Conservation (phyloP, 2,329 filamentous ascomycete species). For the Apiospora saccharicola region DNA sequence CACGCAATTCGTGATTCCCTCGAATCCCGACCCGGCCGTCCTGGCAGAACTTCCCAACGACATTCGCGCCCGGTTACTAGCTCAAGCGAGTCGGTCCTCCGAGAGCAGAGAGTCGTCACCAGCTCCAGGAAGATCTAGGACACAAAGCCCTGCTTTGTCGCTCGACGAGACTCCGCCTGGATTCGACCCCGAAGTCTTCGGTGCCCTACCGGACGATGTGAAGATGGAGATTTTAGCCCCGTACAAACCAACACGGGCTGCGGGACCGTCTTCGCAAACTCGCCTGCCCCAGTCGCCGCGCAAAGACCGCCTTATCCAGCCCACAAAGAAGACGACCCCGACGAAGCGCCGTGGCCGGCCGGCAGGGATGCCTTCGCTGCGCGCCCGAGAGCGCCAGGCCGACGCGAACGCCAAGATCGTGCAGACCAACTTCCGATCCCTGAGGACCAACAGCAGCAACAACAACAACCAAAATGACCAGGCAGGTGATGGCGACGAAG, state of each 20-base stretch:
- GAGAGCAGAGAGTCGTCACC: conserved; percentile 42
- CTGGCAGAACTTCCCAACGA: conserved; percentile 84
- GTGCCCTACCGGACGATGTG: conserved; percentile 84
- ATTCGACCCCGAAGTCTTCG: conserved; percentile 84
- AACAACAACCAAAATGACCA: background rate
- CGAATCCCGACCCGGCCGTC: conserved; percentile 81
- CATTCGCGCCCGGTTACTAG: conserved; percentile 78
- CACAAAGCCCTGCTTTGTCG: conserved; percentile 45
- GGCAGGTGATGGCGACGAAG: conserved; percentile 34
- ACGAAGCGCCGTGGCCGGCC: conserved; percentile 69
- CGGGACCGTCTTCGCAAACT: conserved; percentile 31
- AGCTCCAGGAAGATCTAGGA: conserved; percentile 44
- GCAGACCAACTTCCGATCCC: conserved; percentile 76
- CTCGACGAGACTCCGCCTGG: conserved; percentile 69
- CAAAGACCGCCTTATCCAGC: conserved; percentile 60
- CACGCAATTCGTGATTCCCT: conserved; percentile 91
- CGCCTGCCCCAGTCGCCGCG: conserved; percentile 59
- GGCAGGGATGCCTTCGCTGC: conserved; percentile 38
- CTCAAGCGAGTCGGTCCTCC: conserved; percentile 53
- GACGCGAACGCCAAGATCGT: conserved; percentile 67
- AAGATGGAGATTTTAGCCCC: conserved; percentile 82
- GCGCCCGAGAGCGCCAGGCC: conserved; percentile 57
- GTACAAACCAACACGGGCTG: conserved; percentile 56
- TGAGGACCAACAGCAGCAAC: conserved; percentile 35
- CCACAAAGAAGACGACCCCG: conserved; percentile 64